These are phyloP conservation scores for Kodamaea restingae DNA, from an alignment of 805 yeast species.

Conservation along the genomic window DNA sequence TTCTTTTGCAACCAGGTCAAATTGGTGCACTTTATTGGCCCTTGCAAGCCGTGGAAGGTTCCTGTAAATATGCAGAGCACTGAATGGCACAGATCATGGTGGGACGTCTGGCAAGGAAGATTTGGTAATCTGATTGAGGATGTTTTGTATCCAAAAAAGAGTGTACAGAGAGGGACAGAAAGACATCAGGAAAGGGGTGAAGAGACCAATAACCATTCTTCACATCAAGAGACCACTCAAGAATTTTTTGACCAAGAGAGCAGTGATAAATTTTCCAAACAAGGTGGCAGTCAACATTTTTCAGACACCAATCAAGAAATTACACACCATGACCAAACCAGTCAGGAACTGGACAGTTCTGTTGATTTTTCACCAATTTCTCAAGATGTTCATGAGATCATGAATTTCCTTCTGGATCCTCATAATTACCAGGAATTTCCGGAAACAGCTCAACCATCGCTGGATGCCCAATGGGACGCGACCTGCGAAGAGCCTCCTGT, in stretches of 20 bases:
- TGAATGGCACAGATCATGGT: conserved; percentile 30
- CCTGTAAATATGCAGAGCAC: conserved; percentile 10
- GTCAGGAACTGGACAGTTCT: too few species aligned
- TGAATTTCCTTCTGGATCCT: conserved; percentile 27
- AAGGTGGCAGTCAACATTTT: too few species aligned
- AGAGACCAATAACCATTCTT: conserved; percentile 3
- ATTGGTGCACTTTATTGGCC: conserved; percentile 66
- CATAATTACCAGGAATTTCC: conserved; percentile 23
- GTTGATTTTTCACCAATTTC: too few species aligned
- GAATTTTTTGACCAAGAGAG: too few species aligned
- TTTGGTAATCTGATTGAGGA: conserved; percentile 25
- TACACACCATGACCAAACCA: too few species aligned
- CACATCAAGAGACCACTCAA: conserved; percentile 3
- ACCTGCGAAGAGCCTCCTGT: conserved; percentile 41
- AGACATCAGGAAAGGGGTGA: neutral
- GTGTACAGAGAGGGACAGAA: neutral
- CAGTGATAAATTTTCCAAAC: too few species aligned
- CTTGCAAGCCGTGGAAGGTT: conserved; percentile 52
- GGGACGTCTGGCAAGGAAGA: conserved; percentile 34
- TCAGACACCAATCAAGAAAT: too few species aligned
- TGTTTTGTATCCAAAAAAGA: conserved; percentile 10
- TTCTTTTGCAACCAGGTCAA: conserved; percentile 46
- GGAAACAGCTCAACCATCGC: conserved; percentile 9
- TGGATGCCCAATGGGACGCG: conserved; percentile 42
- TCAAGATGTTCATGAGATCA: conserved; percentile 12